Evolutionary conservation across 371 early-diverging fungal genomes (phyloP).

Genomic region (Choanephora cucurbitarum): DNA sequence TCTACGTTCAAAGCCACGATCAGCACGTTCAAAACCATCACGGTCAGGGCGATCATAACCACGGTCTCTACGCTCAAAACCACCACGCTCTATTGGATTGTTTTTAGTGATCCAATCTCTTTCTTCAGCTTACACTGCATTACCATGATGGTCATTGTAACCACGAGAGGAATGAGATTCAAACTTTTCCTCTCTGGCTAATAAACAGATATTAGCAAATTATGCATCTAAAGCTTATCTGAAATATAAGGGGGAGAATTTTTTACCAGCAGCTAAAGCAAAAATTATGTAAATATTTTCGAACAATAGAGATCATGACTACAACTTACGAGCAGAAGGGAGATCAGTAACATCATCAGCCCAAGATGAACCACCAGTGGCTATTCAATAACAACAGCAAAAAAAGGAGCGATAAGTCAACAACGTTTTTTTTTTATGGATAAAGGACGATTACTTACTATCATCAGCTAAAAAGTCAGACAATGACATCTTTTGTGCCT

Average conservation of each 20-base stretch:
- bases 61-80: slow-evolving; percentile 5
- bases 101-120: no score
- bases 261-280: slow-evolving; percentile 45
- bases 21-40: slow-evolving; percentile 11
- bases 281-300: no score
- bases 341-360: slow-evolving; percentile 90
- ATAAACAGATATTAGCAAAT: slow-evolving; percentile 1
- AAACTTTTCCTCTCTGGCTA: slow-evolving; percentile 23
- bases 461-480: slow-evolving; percentile 77
- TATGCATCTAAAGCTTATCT: background rate
- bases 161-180: slow-evolving; percentile 27
- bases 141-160: slow-evolving; percentile 15
- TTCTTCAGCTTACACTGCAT: background rate
- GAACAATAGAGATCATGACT: no score
- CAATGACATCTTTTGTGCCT: slow-evolving; percentile 77
- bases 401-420: no score
- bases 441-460: slow-evolving; percentile 44
- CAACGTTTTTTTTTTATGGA: no score
- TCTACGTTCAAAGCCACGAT: no score
- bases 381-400: slow-evolving; percentile 27
- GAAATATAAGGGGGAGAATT: background rate
- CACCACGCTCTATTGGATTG: slow-evolving; percentile 10
- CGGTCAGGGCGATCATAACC: slow-evolving; percentile 3
- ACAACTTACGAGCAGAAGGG: slow-evolving; percentile 85
- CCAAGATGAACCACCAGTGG: slow-evolving; percentile 70